phyloP scores from a whole-genome alignment of 1,284 basidiomycete genomes.

The Farysia itapuensis region DNA sequence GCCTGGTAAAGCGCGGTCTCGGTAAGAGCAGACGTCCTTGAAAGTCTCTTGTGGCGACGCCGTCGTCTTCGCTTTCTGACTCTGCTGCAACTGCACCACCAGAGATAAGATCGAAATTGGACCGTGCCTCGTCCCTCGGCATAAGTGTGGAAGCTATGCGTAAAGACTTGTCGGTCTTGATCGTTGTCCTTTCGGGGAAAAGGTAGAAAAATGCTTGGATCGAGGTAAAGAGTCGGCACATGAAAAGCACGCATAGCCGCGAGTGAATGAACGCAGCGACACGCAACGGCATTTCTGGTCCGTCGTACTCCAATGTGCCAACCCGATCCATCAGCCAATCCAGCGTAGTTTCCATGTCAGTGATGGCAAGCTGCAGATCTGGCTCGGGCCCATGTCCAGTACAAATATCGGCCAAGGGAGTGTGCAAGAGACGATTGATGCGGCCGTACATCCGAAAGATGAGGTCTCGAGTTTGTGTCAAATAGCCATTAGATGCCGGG shows the following conservation, averaged over 20 bases:
- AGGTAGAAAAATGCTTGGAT: conserved; percentile 37
- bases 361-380: conserved; percentile 43
- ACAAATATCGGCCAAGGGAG: conserved; percentile 39
- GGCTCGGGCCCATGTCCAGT: conserved; percentile 37
- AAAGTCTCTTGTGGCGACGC: conserved; percentile 19
- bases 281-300: conserved; percentile 37
- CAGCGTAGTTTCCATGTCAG: conserved; percentile 39
- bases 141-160: conserved; percentile 36
- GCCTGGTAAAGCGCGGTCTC: conserved; percentile 29
- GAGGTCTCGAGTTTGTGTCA: conserved; percentile 31
- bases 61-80: conserved; percentile 33
- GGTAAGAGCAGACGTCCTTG: conserved; percentile 25
- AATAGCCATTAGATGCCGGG: conserved; percentile 25
- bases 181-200: conserved; percentile 24
- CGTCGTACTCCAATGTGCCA: conserved; percentile 26
- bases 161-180: conserved; percentile 32
- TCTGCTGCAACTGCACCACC: conserved; percentile 15
- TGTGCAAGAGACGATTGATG: conserved; percentile 41
- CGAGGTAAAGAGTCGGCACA: conserved; percentile 37
- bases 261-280: conserved; percentile 37
- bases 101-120: conserved; percentile 38
- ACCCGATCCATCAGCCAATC: conserved; percentile 33
- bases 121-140: conserved; percentile 26
- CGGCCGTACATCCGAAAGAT: conserved; percentile 37
- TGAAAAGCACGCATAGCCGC: conserved; percentile 28